Percentiles rank a stretch among this genome's conserved stretches.
Conservation (phyloP, 225 moss, liverwort and hornwort genomes). For the Pseudisothecium myosuroides region DNA sequence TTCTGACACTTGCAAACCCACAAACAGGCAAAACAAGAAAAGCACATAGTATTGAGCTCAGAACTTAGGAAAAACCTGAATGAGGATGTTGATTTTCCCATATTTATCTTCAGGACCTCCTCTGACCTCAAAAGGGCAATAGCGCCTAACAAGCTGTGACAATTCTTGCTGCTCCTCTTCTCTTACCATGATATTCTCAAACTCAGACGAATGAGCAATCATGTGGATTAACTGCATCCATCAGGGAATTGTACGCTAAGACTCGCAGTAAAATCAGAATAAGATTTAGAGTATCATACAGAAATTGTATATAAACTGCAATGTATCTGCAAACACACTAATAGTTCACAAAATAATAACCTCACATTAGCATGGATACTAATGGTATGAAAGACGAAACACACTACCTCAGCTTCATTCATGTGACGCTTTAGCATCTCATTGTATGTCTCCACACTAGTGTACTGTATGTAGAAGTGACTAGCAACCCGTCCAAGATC, state of each 20-base stretch:
- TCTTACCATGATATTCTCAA: constrained; percentile 97
- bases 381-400: neutral
- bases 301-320: neutral
- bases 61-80: constrained; percentile 52
- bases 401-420: constrained; percentile 84
- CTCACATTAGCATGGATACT: neutral
- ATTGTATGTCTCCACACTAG: constrained; percentile 97
- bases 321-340: neutral
- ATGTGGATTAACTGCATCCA: constrained; percentile 73
- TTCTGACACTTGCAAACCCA: neutral
- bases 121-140: constrained; percentile 82
- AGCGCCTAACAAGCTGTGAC: constrained; percentile 59
- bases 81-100: constrained; percentile 96
- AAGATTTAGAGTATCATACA: neutral
- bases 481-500: constrained; percentile 98
- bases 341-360: neutral
- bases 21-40: neutral
- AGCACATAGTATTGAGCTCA: neutral
- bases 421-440: constrained; percentile 99
- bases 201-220: constrained; percentile 97
- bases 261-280: neutral
- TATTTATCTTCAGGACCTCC: constrained; percentile 94
- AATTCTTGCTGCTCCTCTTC: constrained; percentile 99
- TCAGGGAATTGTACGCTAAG: neutral
- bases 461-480: constrained; percentile 97